Evolutionary conservation across 139 green algal species (phyloP), one percentile per base, ranked within the genome.

Genomic region (Micractinium sp.): DNA sequence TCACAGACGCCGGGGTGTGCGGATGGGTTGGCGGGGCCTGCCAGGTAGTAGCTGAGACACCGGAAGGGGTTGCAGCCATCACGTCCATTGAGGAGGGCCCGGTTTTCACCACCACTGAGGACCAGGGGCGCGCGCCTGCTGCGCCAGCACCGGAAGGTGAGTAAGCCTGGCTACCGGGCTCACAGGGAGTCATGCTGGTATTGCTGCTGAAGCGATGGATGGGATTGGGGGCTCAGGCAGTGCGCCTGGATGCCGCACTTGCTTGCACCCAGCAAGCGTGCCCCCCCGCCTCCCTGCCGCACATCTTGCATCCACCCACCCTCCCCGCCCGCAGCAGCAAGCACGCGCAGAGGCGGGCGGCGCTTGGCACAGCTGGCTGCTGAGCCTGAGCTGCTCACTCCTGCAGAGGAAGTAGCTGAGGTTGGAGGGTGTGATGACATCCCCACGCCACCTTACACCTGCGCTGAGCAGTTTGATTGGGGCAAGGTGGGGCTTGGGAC

Each of bases 391-490:
- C 20, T 27, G 7, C 20, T 71, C 20, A 2, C 63, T 71, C 20
- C 63, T 71, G 63, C 63, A 5, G 63, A 71, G 63, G 63, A 71
- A 2, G 20, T 23, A 29, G 35, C 74, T 29, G 33, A 0, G 47
- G 9, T 56, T 56, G 47, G 47, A 5, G 47, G 47, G 47, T 56
- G 47, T 9, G 47, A 56, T 9, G 47, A 56, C 47, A 56, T 56
- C 47, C 47, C 47, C 47, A 56, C 47, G 47, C 47, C 47, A 56
- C 47, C 47, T 56, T 87, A 79, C 61, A 87, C 82, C 63, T 87
- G 82, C 82, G 82, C 69, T 4, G 61, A 87, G 61, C 82, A 87
- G 82, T 29, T 39, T 22, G 82, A 35, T 0, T 87, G 82, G 82
- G 82, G 82, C 63, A 87, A 85, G 80, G 80, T 85, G 80, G 31